A percentile compares a stretch with the other conserved stretches of the same genome.
These are phyloP conservation scores for Tylopilus plumbeoviolaceoides DNA, from an alignment of 768 basidiomycete species.

Conservation along the genomic window DNA sequence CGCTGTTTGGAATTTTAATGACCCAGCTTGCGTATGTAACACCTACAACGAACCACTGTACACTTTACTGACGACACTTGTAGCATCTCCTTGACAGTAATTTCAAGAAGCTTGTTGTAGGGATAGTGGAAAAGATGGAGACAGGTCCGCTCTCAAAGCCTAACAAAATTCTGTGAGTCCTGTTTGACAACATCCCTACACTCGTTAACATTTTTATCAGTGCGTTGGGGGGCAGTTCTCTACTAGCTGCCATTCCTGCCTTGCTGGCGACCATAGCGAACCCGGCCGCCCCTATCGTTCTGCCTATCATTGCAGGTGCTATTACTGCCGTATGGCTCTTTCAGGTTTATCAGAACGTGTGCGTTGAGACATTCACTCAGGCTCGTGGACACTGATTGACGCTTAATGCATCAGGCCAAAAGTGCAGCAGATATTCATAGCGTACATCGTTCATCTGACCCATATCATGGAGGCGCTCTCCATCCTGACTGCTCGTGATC, in stretches of 20 bases:
- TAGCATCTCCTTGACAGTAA: not conserved
- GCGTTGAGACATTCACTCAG: not conserved
- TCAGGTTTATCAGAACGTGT: not conserved
- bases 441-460: not conserved
- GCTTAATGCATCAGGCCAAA: not conserved
- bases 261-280: too few species aligned
- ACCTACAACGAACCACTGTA: too few species aligned
- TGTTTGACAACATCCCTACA: not conserved
- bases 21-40: not conserved
- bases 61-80: not conserved
- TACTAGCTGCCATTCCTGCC: not conserved
- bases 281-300: too few species aligned
- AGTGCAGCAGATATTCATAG: not conserved
- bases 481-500: not conserved
- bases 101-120: not conserved
- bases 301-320: not conserved
- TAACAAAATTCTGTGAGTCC: not conserved
- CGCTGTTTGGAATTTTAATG: constrained; percentile 1
- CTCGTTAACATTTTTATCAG: not conserved
- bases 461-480: not conserved
- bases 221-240: not conserved
- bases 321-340: not conserved
- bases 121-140: not conserved
- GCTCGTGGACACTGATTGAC: not conserved
- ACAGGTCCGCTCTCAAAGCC: not conserved